Evolutionary conservation across 106 monocot species (phyloP), one percentile per base, ranked within the genome.

Genomic region (Alisma plantagoaquatica): DNA sequence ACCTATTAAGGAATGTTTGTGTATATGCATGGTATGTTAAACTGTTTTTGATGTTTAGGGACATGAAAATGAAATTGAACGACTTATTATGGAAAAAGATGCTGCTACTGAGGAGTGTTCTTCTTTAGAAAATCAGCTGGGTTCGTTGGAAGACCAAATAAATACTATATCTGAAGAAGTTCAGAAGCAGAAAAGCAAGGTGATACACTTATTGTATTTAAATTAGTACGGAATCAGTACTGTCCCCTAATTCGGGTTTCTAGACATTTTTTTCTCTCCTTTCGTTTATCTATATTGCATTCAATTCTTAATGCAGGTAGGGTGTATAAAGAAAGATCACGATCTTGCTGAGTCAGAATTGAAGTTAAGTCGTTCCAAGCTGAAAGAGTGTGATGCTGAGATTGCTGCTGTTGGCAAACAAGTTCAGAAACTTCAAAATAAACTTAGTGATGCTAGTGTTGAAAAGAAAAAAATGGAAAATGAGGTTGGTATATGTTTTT

Each of bases 391-490:
- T 44, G 98, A 98, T 58, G 42, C 70, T 46, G 72, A 98, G 61
- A 81, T 98, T 60, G 75, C 48, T 43, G 19, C 38, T n/a, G 76
- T 85, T 63, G 54, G 61, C 19, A 98, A 90, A 58, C 76, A 82
- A 45, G 85, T 82, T 58, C 78, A 85, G 49, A 89, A 70, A 46
- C 76, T 98, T 72, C 98, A 98, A 66, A 78, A 85, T 5, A 62
- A 82, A 59, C 73, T 85, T 18, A 90, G 76, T 70, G 89, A 98
- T 74, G 68, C 46, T 43, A 82, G 62, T 64, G 67, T 98, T 53
- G 85, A 85, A 30, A 78, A 68, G 64, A 98, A 85, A 72, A 98
- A 81, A 64, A 56, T 90, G 80, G 90, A 98, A 86, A 76, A 98
- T 74, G 89, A 98, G 89, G 98, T 90, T 70, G 35, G 14, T 38